Evolutionary conservation across 345 rosid species (phyloP).

Genomic region (Eucalyptus tenuipes): DNA sequence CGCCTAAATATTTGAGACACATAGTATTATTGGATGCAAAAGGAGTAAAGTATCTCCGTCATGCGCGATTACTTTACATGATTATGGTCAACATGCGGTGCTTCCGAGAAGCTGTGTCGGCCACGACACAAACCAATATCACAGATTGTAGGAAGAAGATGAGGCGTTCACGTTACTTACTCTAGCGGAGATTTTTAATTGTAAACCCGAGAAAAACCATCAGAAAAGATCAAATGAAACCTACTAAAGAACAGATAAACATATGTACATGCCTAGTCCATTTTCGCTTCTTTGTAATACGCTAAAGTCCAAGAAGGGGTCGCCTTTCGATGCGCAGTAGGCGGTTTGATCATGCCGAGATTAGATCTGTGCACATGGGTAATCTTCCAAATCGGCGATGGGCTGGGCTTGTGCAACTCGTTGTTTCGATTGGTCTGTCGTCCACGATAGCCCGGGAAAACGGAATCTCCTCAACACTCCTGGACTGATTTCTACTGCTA

Average conservation of each 20-base stretch:
- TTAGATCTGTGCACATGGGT: not conserved
- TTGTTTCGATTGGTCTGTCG: not conserved
- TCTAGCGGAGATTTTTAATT: not conserved
- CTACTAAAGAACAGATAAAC: not conserved
- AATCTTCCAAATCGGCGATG: not conserved
- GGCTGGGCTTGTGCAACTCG: not conserved
- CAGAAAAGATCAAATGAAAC: not conserved
- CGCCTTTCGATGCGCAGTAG: not conserved
- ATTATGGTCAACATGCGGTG: not conserved
- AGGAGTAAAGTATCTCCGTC: not conserved
- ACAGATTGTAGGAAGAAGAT: not conserved
- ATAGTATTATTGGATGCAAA: not conserved
- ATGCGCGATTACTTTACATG: not conserved
- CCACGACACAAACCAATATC: not conserved
- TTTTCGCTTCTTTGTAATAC: not conserved
- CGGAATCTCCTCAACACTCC: not conserved
- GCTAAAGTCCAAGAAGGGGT: not conserved
- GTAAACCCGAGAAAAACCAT: not conserved
- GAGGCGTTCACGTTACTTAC: not conserved
- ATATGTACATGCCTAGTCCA: not conserved
- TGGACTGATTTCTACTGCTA: not conserved
- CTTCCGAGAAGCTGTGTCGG: not conserved
- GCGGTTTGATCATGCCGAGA: not conserved
- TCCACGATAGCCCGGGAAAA: not conserved
- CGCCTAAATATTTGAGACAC: not conserved